phyloP scores from a whole-genome alignment of 2,329 filamentous ascomycete species.

The Talaromyces sp. region DNA sequence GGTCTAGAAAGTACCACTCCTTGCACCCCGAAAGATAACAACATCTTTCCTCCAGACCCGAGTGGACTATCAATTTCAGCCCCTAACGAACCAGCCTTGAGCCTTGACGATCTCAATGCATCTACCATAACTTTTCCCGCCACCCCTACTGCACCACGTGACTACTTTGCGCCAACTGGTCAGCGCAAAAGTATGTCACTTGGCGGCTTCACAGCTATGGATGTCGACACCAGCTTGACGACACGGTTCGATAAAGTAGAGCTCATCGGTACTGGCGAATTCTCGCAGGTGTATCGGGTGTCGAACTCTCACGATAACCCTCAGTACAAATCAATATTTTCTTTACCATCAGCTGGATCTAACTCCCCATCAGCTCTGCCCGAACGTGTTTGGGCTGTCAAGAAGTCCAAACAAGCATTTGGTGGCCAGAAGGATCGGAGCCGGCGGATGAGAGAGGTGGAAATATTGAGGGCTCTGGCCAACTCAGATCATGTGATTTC shows the following conservation, averaged over 20 bases:
- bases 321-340: conserved; percentile 39
- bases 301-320: conserved; percentile 40
- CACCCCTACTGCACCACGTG: conserved; percentile 69
- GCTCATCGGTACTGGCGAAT: conserved; percentile 79
- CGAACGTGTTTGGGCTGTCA: conserved; percentile 76
- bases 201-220: conserved; percentile 62
- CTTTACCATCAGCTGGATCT: conserved; percentile 44
- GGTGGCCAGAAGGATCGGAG: conserved; percentile 74
- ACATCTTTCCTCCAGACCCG: conserved; percentile 66
- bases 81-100: conserved; percentile 40
- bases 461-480: conserved; percentile 68
- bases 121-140: conserved; percentile 61
- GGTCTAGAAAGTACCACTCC: conserved; percentile 56
- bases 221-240: conserved; percentile 69
- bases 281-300: conserved; percentile 86
- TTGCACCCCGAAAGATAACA: conserved; percentile 70
- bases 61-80: conserved; percentile 79
- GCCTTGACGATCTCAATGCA: conserved; percentile 38
- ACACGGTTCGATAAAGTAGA: conserved; percentile 76
- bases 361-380: conserved; percentile 52
- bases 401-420: conserved; percentile 81
- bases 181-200: conserved; percentile 63
- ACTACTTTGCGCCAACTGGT: conserved; percentile 53
- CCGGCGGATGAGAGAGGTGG: conserved; percentile 76
- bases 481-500: conserved; percentile 80